Percentiles rank a stretch among this genome's conserved stretches.
phyloP scores from a whole-genome alignment of 106 monocot species.

The Dendrobium catenatum region DNA sequence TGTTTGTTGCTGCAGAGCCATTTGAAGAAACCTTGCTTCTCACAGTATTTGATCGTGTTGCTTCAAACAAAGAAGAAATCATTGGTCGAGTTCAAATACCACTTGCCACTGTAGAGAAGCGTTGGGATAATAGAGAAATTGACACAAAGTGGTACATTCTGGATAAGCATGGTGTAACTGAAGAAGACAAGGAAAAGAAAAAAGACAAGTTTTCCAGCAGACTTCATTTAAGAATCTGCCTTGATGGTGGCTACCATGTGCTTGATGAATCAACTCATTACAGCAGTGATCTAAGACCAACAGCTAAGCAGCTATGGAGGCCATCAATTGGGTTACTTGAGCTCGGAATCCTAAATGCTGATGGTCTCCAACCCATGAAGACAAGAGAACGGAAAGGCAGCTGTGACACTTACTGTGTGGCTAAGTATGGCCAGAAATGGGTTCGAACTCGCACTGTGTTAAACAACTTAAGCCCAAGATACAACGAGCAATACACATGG shows the following conservation, averaged over 20 bases:
- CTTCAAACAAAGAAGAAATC: conserved; percentile 42
- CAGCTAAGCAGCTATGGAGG: conserved; percentile 69
- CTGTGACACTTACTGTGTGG: conserved; percentile 71
- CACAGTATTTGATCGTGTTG: conserved; percentile 37
- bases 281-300: conserved; percentile 62
- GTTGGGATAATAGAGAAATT: conserved; percentile 25
- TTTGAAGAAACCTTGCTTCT: conserved; percentile 53
- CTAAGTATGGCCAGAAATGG: conserved; percentile 77
- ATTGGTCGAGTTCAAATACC: conserved; percentile 25
- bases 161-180: conserved; percentile 22
- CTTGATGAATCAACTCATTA: conserved; percentile 59
- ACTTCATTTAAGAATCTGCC: conserved; percentile 34
- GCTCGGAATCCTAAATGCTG: conserved; percentile 51
- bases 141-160: conserved; percentile 45
- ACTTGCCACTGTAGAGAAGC: conserved; percentile 22
- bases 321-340: conserved; percentile 47
- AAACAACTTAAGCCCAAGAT: conserved; percentile 42
- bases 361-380: conserved; percentile 50
- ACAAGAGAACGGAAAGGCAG: conserved; percentile 33
- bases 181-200: conserved; percentile 29
- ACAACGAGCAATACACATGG: conserved; percentile 76
- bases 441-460: conserved; percentile 65
- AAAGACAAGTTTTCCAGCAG: conserved; percentile 49
- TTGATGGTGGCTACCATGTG: conserved; percentile 82
- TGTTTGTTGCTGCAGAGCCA: conserved; percentile 67